Base-by-base conservation (phyloP, 2,329 filamentous ascomycete species). In the Fusarium begoniae region DNA sequence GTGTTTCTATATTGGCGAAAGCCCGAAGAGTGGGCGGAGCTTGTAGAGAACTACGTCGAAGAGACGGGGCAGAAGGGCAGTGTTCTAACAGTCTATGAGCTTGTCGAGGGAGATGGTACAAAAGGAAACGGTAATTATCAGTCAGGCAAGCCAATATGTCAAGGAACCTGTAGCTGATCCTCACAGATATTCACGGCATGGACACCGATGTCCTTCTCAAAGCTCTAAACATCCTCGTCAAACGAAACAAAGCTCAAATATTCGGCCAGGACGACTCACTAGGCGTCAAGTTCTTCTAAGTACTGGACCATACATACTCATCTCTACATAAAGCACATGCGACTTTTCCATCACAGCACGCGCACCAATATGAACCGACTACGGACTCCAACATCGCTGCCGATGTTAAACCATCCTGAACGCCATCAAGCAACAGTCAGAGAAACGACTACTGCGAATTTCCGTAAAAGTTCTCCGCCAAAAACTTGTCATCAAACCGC, bases 221-320 rank as follows among this genome's bases (percentile, higher is more conserved):
- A 82, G 92, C 94, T 43, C 87, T 99, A 55, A 89, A 90, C 69
- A 87, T 96, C 56, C 87, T 98, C 55, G 95, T 97, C 41, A 98
- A 97, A 87, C 90, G 92, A 72, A 95, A 95, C 76, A 97, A 93
- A 84, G 96, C 95, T 20, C 96, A 98, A 83, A 91, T 98, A 32
- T 98, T 99, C 84, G 96, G 96, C 40, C 90, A 90, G 61, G 95
- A 96, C 78, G 94, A 96, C 80, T 93, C 94, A 69, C 90, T 93
- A 79, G 96, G 96, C 78, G 94, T 98, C 74, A 99, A 99, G 85
- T 98, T 99, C 85, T 98, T 98, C 81, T 98, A 85, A 91, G 54
- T 45, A 61, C 59, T 70, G n/a, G 47, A 32, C 64, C 55, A 68
- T 63, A 26, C n/a, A 64, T 53, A 47, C 59, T 68, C 69, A 65